Percentiles rank a stretch among this genome's conserved stretches.
Evolutionary conservation across 2,329 filamentous ascomycete species (phyloP).

Genomic region (Aspergillus intermedius): DNA sequence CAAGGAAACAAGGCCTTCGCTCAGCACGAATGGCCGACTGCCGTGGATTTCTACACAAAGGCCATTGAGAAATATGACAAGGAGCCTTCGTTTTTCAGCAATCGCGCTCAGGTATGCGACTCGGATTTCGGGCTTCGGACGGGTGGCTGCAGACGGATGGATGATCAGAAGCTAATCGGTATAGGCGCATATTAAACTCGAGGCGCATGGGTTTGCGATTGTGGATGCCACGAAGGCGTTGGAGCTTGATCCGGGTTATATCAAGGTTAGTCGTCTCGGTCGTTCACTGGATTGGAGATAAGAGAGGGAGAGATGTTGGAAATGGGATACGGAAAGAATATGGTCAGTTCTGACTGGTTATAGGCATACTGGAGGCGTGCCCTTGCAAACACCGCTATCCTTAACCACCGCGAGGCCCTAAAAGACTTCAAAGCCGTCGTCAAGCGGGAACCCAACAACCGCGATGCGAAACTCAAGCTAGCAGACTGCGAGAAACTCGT

Average conservation of each 20-base stretch:
- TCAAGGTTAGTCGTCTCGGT: slow-evolving; percentile 59
- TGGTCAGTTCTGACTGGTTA: slow-evolving; percentile 1
- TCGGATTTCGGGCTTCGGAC: slow-evolving; percentile 14
- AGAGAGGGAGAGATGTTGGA: neutral
- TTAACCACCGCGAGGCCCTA: slow-evolving; percentile 79
- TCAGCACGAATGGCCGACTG: slow-evolving; percentile 75
- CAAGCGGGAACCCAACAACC: slow-evolving; percentile 78
- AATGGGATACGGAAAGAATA: neutral
- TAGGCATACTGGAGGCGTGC: slow-evolving; percentile 93
- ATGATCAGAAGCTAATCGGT: slow-evolving; percentile 1
- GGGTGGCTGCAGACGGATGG: neutral
- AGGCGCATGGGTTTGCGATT: slow-evolving; percentile 90
- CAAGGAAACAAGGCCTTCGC: slow-evolving; percentile 91
- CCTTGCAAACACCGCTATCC: slow-evolving; percentile 82
- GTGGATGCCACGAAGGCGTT: slow-evolving; percentile 85
- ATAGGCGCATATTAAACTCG: slow-evolving; percentile 89
- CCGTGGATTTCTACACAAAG: slow-evolving; percentile 76
- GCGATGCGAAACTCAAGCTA: slow-evolving; percentile 83
- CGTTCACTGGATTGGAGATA: neutral
- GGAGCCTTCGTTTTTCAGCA: slow-evolving; percentile 87
- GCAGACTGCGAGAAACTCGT: slow-evolving; percentile 93
- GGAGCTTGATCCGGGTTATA: slow-evolving; percentile 77
- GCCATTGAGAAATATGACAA: slow-evolving; percentile 78
- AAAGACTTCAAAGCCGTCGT: slow-evolving; percentile 89
- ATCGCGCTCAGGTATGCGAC: slow-evolving; percentile 76